Conservation (phyloP, 306 rosid genomes). For the Cicer arietinum region DNA sequence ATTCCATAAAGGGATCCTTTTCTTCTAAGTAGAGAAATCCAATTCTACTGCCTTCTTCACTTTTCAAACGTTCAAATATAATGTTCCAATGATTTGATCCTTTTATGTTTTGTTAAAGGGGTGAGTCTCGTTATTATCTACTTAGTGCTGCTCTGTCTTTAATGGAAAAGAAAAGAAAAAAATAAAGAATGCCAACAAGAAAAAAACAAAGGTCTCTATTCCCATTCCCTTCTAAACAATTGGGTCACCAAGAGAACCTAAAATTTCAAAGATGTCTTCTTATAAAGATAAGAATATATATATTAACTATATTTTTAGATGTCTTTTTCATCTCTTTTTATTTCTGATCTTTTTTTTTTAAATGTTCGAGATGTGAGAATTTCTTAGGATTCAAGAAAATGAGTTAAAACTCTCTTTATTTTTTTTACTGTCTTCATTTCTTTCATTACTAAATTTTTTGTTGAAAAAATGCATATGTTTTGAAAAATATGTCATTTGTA, state of each 20-base stretch:
- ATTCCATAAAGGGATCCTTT: slow-evolving; percentile 66
- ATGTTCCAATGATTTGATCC: slow-evolving; percentile 74
- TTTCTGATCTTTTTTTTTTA: too few relatives aligned
- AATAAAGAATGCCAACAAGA: slow-evolving; percentile 34
- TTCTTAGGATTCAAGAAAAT: too few relatives aligned
- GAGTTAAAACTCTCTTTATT: too few relatives aligned
- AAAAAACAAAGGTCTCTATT: slow-evolving; percentile 29
- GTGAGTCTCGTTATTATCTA: slow-evolving; percentile 55
- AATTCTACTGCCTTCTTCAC: slow-evolving; percentile 9
- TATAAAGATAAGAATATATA: too few relatives aligned
- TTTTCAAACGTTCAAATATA: slow-evolving; percentile 55
- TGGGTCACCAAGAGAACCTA: background rate
- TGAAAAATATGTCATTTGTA: too few relatives aligned
- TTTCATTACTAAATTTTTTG: too few relatives aligned
- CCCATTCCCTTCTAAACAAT: background rate
- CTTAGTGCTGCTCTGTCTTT: slow-evolving; percentile 50
- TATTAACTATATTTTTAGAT: too few relatives aligned
- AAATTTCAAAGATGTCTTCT: background rate
- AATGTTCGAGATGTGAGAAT: too few relatives aligned
- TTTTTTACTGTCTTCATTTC: too few relatives aligned
- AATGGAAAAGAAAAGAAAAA: slow-evolving; percentile 24
- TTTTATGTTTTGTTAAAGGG: slow-evolving; percentile 52
- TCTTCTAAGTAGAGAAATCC: slow-evolving; percentile 66
- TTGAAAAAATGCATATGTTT: too few relatives aligned
- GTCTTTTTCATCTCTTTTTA: too few relatives aligned